These are phyloP conservation scores for Puccinellia tenuiflora DNA, from an alignment of 176 grass and related monocot species.

Conservation along the genomic window DNA sequence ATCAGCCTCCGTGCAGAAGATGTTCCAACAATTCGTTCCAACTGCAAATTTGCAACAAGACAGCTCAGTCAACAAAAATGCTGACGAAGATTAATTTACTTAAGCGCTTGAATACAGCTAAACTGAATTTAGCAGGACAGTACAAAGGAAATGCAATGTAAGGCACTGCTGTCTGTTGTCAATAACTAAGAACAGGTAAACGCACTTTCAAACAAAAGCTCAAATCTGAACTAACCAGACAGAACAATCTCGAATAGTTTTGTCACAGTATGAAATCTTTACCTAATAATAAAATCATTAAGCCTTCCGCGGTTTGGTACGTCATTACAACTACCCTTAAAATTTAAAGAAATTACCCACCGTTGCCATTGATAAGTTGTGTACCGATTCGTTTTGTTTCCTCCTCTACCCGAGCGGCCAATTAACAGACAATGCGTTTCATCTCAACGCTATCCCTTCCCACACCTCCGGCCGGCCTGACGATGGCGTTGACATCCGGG, in stretches of 20 bases:
- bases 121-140: background rate
- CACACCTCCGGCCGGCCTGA: no score
- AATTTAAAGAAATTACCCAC: no score
- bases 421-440: no score
- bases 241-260: background rate
- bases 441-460: no score
- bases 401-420: no score
- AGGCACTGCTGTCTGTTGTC: background rate
- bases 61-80: background rate
- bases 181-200: background rate
- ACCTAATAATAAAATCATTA: no score
- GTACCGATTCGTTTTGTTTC: no score
- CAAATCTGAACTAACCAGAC: background rate
- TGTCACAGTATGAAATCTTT: background rate
- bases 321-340: no score
- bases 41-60: conserved; percentile 36
- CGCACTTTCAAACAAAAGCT: background rate
- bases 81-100: background rate
- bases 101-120: background rate
- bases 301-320: no score
- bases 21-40: conserved; percentile 73
- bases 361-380: no score
- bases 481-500: conserved; percentile 46
- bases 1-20: conserved; percentile 55
- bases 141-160: background rate